These are phyloP conservation scores for Dipteronia dyeriana DNA, from an alignment of 345 rosid genomes.

Conservation along the genomic window DNA sequence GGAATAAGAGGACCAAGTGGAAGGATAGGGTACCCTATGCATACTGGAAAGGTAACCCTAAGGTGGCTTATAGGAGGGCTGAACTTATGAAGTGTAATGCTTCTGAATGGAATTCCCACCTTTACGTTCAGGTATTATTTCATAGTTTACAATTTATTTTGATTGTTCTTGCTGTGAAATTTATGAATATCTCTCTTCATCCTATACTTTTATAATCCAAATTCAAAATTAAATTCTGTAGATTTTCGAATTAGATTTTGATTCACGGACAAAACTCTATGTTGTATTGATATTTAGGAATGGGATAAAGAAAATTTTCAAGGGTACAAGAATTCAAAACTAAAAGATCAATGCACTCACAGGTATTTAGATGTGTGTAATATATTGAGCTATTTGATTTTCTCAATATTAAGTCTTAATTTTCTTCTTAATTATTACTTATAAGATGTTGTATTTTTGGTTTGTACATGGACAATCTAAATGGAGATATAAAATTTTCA, in stretches of 20 bases:
- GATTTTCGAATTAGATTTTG: neutral
- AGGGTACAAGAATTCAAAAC: conserved; percentile 41
- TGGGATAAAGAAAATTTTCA: conserved; percentile 32
- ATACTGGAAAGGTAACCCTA: conserved; percentile 63
- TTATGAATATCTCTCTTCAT: neutral
- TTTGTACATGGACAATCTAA: neutral
- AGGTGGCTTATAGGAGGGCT: conserved; percentile 32
- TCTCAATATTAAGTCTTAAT: neutral
- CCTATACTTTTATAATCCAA: neutral
- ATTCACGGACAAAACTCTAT: neutral
- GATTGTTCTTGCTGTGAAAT: neutral
- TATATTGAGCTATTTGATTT: neutral
- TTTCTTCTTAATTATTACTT: neutral
- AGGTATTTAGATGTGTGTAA: conserved; percentile 27
- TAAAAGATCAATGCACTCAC: conserved; percentile 52
- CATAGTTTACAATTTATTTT: neutral
- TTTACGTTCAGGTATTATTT: conserved; percentile 38
- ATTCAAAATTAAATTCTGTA: neutral
- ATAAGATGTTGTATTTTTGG: neutral
- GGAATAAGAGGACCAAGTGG: conserved; percentile 49
- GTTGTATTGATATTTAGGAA: conserved; percentile 26
- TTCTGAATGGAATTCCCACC: conserved; percentile 44
- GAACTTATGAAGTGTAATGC: conserved; percentile 54
- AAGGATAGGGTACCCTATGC: conserved; percentile 60
- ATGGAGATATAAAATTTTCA: conserved; percentile 36